phyloP scores from a whole-genome alignment of 2,329 filamentous ascomycete genomes.

The Aspergillus tubingensis region DNA sequence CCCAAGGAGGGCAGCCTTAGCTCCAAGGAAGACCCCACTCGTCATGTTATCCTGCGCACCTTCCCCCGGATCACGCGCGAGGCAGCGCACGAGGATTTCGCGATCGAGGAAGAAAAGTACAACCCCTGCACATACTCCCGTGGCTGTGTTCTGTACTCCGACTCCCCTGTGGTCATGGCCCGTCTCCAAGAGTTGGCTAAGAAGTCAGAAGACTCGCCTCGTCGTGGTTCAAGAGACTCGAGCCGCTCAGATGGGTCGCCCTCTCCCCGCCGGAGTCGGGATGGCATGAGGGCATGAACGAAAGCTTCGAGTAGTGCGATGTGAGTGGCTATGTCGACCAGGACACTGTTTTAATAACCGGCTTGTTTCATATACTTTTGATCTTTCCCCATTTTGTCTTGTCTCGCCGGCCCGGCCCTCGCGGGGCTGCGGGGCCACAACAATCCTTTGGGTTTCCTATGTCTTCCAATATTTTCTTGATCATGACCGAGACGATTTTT shows the following conservation, averaged over 20 bases:
- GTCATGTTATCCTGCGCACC: slow-evolving; percentile 52
- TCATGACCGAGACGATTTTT: neutral
- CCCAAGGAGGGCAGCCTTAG: slow-evolving; percentile 21
- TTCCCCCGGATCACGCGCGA: slow-evolving; percentile 58
- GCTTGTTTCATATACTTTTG: neutral
- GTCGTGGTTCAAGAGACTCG: slow-evolving; percentile 19
- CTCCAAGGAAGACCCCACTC: slow-evolving; percentile 28
- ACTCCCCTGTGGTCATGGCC: slow-evolving; percentile 46
- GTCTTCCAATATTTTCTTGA: neutral
- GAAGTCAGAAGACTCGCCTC: slow-evolving; percentile 23
- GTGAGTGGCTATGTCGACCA: neutral
- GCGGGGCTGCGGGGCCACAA: neutral
- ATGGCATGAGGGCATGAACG: neutral
- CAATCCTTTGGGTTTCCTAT: slow-evolving; percentile 4
- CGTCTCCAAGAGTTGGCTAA: slow-evolving; percentile 44
- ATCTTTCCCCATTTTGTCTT: neutral
- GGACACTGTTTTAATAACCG: neutral
- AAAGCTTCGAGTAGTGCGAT: neutral
- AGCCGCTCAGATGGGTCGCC: slow-evolving; percentile 13
- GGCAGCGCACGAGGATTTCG: slow-evolving; percentile 51
- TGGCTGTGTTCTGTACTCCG: slow-evolving; percentile 54
- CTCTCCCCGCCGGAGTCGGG: neutral
- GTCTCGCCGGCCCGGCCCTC: neutral
- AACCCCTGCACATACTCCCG: slow-evolving; percentile 50
- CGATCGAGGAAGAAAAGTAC: slow-evolving; percentile 49